Evolutionary conservation across 2,329 filamentous ascomycete species (phyloP).

Genomic region (Scedosporium minutisporum): DNA sequence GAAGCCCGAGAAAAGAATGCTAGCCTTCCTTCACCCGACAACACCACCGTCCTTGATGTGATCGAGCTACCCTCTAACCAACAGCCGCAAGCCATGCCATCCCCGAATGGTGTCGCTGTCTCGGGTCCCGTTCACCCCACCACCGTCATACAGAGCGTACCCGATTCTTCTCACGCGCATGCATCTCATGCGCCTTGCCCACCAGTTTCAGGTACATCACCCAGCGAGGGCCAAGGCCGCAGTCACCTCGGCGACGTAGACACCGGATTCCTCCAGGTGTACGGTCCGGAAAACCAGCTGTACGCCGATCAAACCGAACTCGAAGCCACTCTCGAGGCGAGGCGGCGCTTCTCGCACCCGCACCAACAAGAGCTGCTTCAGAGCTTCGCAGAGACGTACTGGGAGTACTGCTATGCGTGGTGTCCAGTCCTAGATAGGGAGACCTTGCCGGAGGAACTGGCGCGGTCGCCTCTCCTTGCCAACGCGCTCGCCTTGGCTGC

Average conservation of each 20-base stretch:
- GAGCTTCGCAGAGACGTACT: conserved; percentile 31
- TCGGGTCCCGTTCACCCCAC: background rate
- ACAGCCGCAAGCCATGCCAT: background rate
- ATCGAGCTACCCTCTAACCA: background rate
- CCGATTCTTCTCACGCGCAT: background rate
- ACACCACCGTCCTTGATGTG: background rate
- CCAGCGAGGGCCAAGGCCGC: conserved; percentile 9
- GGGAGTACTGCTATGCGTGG: conserved; percentile 31
- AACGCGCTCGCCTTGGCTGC: conserved; percentile 29
- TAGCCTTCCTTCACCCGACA: background rate
- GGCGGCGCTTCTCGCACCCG: conserved; percentile 11
- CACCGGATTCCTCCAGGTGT: conserved; percentile 24
- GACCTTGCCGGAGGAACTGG: conserved; percentile 19
- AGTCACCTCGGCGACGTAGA: conserved; percentile 23
- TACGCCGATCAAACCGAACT: conserved; percentile 20
- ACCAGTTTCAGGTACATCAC: background rate
- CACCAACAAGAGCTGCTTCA: conserved; percentile 22
- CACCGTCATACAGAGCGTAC: background rate
- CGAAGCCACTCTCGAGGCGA: conserved; percentile 16
- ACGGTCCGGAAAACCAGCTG: conserved; percentile 21
- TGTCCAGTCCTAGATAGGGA: conserved; percentile 28
- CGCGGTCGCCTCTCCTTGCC: conserved; percentile 22
- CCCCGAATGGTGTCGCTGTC: background rate
- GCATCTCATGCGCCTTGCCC: background rate
- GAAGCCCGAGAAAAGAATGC: background rate